Conservation (phyloP, 768 basidiomycete genomes). For the Calocybe gangraenosa region DNA sequence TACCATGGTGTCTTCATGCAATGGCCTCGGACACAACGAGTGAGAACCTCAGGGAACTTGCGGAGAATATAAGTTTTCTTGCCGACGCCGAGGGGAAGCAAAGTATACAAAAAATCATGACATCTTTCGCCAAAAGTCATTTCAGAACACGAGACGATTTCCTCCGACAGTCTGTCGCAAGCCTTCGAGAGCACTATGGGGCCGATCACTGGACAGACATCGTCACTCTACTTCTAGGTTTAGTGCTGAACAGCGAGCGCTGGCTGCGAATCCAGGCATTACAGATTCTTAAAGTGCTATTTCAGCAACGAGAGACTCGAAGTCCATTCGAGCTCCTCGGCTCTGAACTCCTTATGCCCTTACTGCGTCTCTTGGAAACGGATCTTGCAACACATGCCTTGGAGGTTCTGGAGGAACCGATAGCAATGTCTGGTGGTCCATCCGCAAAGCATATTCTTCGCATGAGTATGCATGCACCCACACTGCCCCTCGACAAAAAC, state of each 20-base stretch:
- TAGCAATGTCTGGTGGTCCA: slow-evolving; percentile 71
- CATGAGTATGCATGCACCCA: slow-evolving; percentile 78
- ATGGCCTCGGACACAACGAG: slow-evolving; percentile 64
- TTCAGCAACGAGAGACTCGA: slow-evolving; percentile 80
- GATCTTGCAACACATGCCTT: slow-evolving; percentile 82
- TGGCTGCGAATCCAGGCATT: slow-evolving; percentile 83
- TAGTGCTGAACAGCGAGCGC: slow-evolving; percentile 76
- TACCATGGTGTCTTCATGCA: slow-evolving; percentile 88
- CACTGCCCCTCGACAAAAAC: slow-evolving; percentile 29
- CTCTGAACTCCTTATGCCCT: slow-evolving; percentile 86
- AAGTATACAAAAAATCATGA: slow-evolving; percentile 87
- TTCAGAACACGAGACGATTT: slow-evolving; percentile 95
- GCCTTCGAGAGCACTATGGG: slow-evolving; percentile 83
- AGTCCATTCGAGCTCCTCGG: slow-evolving; percentile 71
- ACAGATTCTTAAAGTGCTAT: slow-evolving; percentile 85
- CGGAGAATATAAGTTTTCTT: slow-evolving; percentile 65
- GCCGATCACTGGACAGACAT: slow-evolving; percentile 74
- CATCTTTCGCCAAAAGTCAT: slow-evolving; percentile 78
- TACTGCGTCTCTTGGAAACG: slow-evolving; percentile 83
- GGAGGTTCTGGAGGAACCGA: slow-evolving; percentile 91
- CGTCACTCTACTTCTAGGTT: slow-evolving; percentile 79
- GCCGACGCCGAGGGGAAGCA: slow-evolving; percentile 69
- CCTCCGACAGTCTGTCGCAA: slow-evolving; percentile 80
- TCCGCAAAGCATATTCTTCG: slow-evolving; percentile 83
- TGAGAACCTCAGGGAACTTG: slow-evolving; percentile 61